A percentile compares a stretch with the other conserved stretches of the same genome.
phyloP scores from a whole-genome alignment of 257 asterid species.

The Craterostigma plantagineum region DNA sequence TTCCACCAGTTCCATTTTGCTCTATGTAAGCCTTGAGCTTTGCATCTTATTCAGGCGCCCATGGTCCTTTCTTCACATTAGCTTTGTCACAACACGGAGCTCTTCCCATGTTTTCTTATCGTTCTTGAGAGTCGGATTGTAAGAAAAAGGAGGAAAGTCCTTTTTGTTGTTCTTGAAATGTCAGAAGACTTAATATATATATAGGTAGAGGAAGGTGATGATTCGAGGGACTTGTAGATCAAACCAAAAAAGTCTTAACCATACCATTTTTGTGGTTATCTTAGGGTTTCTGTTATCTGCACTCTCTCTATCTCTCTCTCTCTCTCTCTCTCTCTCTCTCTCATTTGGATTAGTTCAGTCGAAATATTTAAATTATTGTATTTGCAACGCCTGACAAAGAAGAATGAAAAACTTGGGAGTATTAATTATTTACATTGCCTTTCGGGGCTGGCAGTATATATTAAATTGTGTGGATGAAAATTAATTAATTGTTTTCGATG shows the following conservation, averaged over 20 bases:
- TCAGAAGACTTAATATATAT: slow-evolving; percentile 48
- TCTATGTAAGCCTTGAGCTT: slow-evolving; percentile 76
- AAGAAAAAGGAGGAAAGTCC: neutral
- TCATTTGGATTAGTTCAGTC: slow-evolving; percentile 61
- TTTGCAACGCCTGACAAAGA: slow-evolving; percentile 20
- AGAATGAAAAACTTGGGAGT: no score
- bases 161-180: slow-evolving; percentile 14
- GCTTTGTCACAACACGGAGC: slow-evolving; percentile 97
- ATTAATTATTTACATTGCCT: no score
- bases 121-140: neutral
- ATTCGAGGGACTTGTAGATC: slow-evolving; percentile 31
- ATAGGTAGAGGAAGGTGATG: slow-evolving; percentile 44
- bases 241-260: slow-evolving; percentile 34
- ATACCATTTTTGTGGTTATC: slow-evolving; percentile 3
- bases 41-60: slow-evolving; percentile 96
- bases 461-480: no score
- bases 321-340: no score
- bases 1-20: slow-evolving; percentile 61
- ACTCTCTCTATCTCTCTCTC: slow-evolving; percentile 10
- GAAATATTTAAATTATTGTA: slow-evolving; percentile 11
- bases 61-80: slow-evolving; percentile 86
- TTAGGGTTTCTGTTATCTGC: slow-evolving; percentile 41
- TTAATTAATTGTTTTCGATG: no score
- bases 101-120: slow-evolving; percentile 42
- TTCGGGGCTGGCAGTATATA: no score